Evolutionary conservation across 1,284 basidiomycete genomes (phyloP).

Genomic region (Crepidotus sp.): DNA sequence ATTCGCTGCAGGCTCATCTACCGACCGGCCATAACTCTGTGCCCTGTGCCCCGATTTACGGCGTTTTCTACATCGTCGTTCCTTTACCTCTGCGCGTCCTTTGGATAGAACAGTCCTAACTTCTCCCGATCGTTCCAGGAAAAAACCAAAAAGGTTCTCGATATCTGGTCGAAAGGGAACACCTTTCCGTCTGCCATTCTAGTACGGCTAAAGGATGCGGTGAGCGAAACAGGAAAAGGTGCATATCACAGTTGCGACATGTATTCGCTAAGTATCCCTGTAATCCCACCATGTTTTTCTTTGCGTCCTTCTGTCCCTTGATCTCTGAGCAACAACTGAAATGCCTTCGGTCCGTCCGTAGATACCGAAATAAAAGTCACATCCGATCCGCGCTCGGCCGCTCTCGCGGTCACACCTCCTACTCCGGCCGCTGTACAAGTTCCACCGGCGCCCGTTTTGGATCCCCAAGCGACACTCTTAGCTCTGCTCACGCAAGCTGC

Average conservation of each 20-base stretch:
- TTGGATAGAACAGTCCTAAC: slow-evolving; percentile 17
- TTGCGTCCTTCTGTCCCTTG: slow-evolving; percentile 37
- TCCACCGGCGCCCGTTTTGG: slow-evolving; percentile 26
- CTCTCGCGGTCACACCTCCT: slow-evolving; percentile 26
- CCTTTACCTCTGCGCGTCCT: slow-evolving; percentile 5
- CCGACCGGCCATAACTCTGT: background rate
- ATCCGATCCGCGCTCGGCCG: slow-evolving; percentile 33
- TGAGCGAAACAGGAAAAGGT: slow-evolving; percentile 67
- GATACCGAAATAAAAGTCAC: slow-evolving; percentile 44
- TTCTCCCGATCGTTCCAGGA: slow-evolving; percentile 48
- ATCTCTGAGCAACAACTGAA: slow-evolving; percentile 62
- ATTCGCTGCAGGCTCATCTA: background rate
- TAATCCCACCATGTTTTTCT: slow-evolving; percentile 48
- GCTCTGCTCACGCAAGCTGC: slow-evolving; percentile 59
- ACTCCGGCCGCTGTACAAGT: slow-evolving; percentile 18
- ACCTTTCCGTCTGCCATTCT: slow-evolving; percentile 75
- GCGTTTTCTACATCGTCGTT: background rate
- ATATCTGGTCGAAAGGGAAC: slow-evolving; percentile 85
- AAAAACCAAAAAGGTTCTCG: slow-evolving; percentile 89
- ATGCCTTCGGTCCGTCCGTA: slow-evolving; percentile 48
- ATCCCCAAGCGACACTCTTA: slow-evolving; percentile 52
- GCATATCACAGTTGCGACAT: slow-evolving; percentile 57
- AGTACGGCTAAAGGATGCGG: slow-evolving; percentile 54
- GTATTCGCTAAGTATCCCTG: slow-evolving; percentile 70
- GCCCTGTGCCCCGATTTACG: background rate